phyloP scores from a whole-genome alignment of 345 rosid genomes.

The Abelmoschus esculentus region DNA sequence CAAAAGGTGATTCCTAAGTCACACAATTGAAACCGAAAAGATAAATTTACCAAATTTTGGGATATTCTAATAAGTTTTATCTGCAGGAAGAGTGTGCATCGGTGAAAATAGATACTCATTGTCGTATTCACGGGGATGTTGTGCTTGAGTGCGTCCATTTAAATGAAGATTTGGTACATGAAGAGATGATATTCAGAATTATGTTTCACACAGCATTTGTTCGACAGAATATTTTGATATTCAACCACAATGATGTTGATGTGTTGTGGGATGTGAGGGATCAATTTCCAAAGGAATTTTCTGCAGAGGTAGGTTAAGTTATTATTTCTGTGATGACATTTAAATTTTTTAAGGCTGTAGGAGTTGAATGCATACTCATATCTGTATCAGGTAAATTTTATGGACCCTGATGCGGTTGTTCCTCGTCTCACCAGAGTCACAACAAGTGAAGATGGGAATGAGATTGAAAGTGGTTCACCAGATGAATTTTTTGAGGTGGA shows the following conservation, averaged over 20 bases:
- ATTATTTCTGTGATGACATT: slow-evolving; percentile 16
- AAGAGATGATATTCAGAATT: slow-evolving; percentile 76
- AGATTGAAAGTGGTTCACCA: slow-evolving; percentile 62
- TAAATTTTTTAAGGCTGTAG: slow-evolving; percentile 28
- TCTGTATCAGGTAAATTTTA: slow-evolving; percentile 82
- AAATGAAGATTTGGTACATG: slow-evolving; percentile 57
- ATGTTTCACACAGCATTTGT: slow-evolving; percentile 96
- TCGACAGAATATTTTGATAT: slow-evolving; percentile 59
- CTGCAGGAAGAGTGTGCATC: slow-evolving; percentile 75
- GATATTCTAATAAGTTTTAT: slow-evolving; percentile 22
- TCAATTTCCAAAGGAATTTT: slow-evolving; percentile 66
- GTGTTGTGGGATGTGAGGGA: slow-evolving; percentile 83
- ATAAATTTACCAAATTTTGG: slow-evolving; percentile 9
- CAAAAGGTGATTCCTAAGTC: slow-evolving; percentile 45
- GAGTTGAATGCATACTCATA: slow-evolving; percentile 65
- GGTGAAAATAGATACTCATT: slow-evolving; percentile 71
- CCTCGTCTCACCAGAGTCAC: slow-evolving; percentile 44
- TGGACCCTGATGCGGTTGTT: slow-evolving; percentile 62
- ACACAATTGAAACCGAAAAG: slow-evolving; percentile 12
- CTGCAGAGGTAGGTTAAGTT: slow-evolving; percentile 71
- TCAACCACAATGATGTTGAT: slow-evolving; percentile 74
- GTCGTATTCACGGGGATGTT: slow-evolving; percentile 89
- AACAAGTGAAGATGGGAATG: slow-evolving; percentile 55
- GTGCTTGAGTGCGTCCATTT: slow-evolving; percentile 90
- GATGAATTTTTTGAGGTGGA: slow-evolving; percentile 98